Base-by-base conservation (phyloP, 371 early-diverging fungal species). In the Capillidium heterosporum region DNA sequence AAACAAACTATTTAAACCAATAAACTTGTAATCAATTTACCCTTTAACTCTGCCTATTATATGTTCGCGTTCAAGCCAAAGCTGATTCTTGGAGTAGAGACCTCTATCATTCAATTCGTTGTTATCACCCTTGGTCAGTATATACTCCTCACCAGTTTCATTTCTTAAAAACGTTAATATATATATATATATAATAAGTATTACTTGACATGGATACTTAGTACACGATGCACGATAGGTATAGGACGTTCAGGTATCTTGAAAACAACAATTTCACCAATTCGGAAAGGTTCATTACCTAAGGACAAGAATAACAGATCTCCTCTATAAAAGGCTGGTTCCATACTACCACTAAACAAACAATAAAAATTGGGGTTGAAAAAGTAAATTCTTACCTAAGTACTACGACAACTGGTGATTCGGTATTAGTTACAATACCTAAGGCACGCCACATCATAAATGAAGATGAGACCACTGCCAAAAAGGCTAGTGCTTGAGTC, bases 111-210 rank as follows among this genome's bases (percentile, higher is more conserved):
- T 89, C 4, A 69, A 71, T n/a, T 63, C 57, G 70, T 99, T 99
- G 69, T 95, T 89, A 70, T 99, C 99, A 47, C 99, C 99, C 72
- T 99, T 99, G 42, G 99, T 99, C 59, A 98, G 71, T 47, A 96
- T 63, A 59, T 66, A 80, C 63, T 91, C 88, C 59, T 83, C 77
- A 2, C 75, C 80, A 17, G 78, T 77, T 11, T 69, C 65, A 32
- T 57, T 68, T 31, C 84, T 85, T 63, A 1, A 3, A 1, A 19
- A 39, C 29, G 4, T 17, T 19, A 2, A 57, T 2, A 47, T n/a
- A 57, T 11, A 17, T n/a, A 10, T 1, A 32, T 29, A 54, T 8
- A 17, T 32, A 10, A 54, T 23, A 28, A 32, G 2, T 31, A 1
- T 66, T 76, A 82, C 78, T 81, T 75, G 54, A 81, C 77, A 66